Base-by-base conservation (phyloP, 1,284 basidiomycete genomes). In the Amylostereum chailletii region DNA sequence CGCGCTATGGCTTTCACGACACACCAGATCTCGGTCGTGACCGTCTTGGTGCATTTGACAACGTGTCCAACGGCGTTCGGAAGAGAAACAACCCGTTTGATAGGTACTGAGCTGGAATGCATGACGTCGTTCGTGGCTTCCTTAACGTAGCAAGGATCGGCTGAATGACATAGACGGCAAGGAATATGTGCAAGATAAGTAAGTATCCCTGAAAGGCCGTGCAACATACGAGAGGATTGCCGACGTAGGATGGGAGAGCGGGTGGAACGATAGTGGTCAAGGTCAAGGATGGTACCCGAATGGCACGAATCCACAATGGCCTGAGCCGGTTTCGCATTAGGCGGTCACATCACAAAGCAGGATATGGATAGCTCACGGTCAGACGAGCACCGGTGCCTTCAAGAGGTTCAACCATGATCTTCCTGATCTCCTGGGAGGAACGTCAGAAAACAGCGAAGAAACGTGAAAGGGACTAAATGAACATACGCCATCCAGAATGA, bases 291-390 rank as follows among this genome's bases (percentile, higher is more conserved):
- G 0, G 73, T 72, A 0, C 68, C 73, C 1, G 72, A 74, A 51
- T 75, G 72, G 51, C 72, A 75, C 0, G 72, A 71, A 56, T 76
- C 74, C 46, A 76, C 70, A 32, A 77, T 64, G 3, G 74, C 71
- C 65, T 47, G 8, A 42, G 46, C 2, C 8, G 26, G 33, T 52
- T 45, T 7, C 46, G 39, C n/a, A 27, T 26, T 36, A 52, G 29
- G n/a, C 34, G 34, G 9, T 1, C 19, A 5, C 11, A 27, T 41
- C 6, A 8, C 29, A n/a, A 33, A 6, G 2, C 9, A 4, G 9
- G 26, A 51, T 31, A 2, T n/a, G 26, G 10, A 3, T 19, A 19
- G 19, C 49, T 26, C 26, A 51, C 51, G 0, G 39, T 51, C 27
- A 51, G 26, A 19, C 49, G 51, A n/a, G 34, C 10, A 11, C 49